These are phyloP conservation scores for Geotrichum cucujoidarum DNA, from an alignment of 1,139 yeast species.

Conservation along the genomic window DNA sequence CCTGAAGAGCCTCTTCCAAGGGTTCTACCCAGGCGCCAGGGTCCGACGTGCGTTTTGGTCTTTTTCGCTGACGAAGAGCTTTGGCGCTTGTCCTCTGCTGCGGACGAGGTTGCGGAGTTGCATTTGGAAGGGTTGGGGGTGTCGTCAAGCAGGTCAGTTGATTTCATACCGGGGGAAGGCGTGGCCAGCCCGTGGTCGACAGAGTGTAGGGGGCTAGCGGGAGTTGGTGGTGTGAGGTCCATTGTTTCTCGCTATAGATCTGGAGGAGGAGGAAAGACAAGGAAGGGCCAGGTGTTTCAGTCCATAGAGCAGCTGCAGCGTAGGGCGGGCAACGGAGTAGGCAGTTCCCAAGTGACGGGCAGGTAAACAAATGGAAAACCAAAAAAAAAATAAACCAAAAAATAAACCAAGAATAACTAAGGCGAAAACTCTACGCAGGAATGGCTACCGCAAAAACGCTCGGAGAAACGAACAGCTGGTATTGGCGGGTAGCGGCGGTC, in stretches of 20 bases:
- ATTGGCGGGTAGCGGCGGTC: too few relatives aligned
- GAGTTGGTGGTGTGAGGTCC: constrained; percentile 3
- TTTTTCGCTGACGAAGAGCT: constrained; percentile 47
- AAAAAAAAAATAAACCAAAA: neutral
- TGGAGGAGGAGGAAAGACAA: neutral
- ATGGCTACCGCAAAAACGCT: too few relatives aligned
- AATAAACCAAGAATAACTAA: neutral
- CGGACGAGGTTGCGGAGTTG: constrained; percentile 2
- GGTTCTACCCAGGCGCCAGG: constrained; percentile 93
- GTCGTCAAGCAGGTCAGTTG: constrained; percentile 6
- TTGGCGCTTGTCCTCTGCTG: constrained; percentile 46
- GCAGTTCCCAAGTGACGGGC: neutral
- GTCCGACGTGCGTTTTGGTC: constrained; percentile 76
- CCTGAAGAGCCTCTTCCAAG: constrained; percentile 95
- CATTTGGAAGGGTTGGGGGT: neutral
- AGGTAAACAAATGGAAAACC: neutral
- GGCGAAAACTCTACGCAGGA: neutral
- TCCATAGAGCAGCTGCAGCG: constrained; percentile 6
- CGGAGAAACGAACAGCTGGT: too few relatives aligned
- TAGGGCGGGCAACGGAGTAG: constrained; percentile 5
- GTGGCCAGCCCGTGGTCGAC: neutral
- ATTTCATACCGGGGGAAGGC: constrained; percentile 5
- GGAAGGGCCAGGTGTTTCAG: neutral
- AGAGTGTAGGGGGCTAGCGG: neutral
- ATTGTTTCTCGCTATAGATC: neutral